Evolutionary conservation across 495 filamentous ascomycete species (phyloP), one percentile per base, ranked within the genome.

Genomic region (Hyaloscypha variabilis): DNA sequence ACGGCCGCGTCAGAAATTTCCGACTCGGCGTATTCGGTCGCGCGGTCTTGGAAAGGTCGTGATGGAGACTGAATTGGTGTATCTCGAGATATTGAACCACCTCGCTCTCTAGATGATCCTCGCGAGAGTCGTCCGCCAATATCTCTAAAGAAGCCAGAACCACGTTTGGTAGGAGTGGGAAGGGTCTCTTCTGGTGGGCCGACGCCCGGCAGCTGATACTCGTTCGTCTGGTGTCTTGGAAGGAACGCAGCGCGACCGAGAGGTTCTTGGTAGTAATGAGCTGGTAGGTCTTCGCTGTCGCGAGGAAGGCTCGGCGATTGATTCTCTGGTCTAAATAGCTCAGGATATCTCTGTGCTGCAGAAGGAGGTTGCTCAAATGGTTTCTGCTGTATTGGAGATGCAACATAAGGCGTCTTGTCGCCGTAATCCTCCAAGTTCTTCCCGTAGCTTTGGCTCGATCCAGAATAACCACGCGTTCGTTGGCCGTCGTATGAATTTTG

Each of bases 101-200:
- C 39, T 26, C 73, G 71, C 26, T 75, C 75, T 31, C 75, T 71
- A 26, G 74, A 75, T 11, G 70, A 69, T 23, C 63, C 68, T 6
- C 77, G 73, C 8, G 70, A 73, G 6, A 77, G 56, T 10, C 69
- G 67, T 14, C 72, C 74, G 10, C 74, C 69, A 50, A 80, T 63
- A 17, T 76, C 74, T 13, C 71, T 72, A 55, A 78, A 78, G 51
- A 54, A 78, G 60, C 73, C 74, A 29, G 79, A 81, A 62, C 76
- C 75, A 13, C 76, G 72, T 58, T 54, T 69, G 8, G 71, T 69
- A 5, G 39, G 36, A 17, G 52, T 24, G 13, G 56, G 36, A 5
- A 23, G 49, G n/a, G 58, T 62, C 11, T 67, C 58, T 24, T 69
- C 66, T 2, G 57, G 29, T 50, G 70, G 74, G 31, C 73, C 75